phyloP scores from a whole-genome alignment of 176 grass and related monocot genomes.

The Puya raimondii region DNA sequence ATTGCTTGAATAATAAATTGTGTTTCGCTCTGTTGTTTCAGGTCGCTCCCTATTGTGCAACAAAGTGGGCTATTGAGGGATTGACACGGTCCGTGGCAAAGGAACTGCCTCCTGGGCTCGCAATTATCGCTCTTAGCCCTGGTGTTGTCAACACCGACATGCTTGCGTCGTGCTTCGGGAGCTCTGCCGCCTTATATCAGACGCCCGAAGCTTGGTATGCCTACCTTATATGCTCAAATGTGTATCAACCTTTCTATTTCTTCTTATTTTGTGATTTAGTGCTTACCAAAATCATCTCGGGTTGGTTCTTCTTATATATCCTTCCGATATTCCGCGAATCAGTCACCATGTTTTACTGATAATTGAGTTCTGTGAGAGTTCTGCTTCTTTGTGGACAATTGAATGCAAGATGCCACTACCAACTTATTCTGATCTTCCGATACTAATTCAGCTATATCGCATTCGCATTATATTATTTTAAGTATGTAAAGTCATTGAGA shows the following conservation, averaged over 20 bases:
- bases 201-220: slow-evolving; percentile 72
- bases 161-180: slow-evolving; percentile 91
- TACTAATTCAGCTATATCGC: too few relatives aligned
- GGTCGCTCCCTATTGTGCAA: slow-evolving; percentile 90
- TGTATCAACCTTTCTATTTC: not conserved
- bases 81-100: slow-evolving; percentile 81
- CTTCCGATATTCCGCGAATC: too few relatives aligned
- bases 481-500: too few relatives aligned
- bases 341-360: too few relatives aligned
- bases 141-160: slow-evolving; percentile 94
- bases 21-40: slow-evolving; percentile 19
- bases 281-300: not conserved
- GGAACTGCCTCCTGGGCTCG: slow-evolving; percentile 80
- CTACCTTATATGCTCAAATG: slow-evolving; percentile 2
- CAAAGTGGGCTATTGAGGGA: slow-evolving; percentile 96
- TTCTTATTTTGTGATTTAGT: slow-evolving; percentile 6
- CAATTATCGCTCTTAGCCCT: slow-evolving; percentile 83
- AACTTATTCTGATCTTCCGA: too few relatives aligned
- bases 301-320: too few relatives aligned
- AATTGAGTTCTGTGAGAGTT: too few relatives aligned
- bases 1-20: not conserved
- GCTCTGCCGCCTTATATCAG: slow-evolving; percentile 61
- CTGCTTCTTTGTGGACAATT: too few relatives aligned
- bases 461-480: too few relatives aligned
- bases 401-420: too few relatives aligned